A percentile compares a stretch with the other conserved stretches of the same genome.
Conservation (phyloP, 2,329 filamentous ascomycete species). For the Colletotrichum sp. region DNA sequence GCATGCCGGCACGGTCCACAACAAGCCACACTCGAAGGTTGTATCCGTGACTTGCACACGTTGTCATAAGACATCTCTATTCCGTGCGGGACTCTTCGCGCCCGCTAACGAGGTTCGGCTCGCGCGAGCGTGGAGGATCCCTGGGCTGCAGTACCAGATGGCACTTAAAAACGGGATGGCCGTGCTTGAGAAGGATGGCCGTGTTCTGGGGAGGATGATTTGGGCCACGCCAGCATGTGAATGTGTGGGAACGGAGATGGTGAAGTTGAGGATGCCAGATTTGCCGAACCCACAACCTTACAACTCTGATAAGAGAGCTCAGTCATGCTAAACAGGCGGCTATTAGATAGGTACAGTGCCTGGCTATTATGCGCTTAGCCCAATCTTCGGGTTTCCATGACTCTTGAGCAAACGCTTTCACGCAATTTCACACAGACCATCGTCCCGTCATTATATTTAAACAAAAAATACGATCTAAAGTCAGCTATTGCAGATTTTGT, state of each 20-base stretch:
- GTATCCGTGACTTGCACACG: neutral
- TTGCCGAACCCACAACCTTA: neutral
- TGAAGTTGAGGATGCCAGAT: constrained; percentile 22
- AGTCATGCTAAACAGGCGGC: too few relatives aligned
- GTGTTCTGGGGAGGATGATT: neutral
- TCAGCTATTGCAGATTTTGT: too few relatives aligned
- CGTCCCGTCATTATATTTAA: too few relatives aligned
- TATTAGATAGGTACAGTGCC: too few relatives aligned
- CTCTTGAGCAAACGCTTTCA: too few relatives aligned
- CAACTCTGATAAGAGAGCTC: neutral
- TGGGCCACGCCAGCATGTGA: constrained; percentile 22
- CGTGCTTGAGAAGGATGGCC: neutral
- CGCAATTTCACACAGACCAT: too few relatives aligned
- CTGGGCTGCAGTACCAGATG: neutral
- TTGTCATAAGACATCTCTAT: neutral
- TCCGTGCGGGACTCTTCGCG: neutral
- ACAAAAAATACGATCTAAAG: too few relatives aligned
- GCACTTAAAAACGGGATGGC: neutral
- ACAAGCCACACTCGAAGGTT: neutral
- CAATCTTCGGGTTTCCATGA: too few relatives aligned
- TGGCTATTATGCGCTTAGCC: too few relatives aligned
- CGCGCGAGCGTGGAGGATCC: neutral
- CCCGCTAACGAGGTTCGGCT: neutral
- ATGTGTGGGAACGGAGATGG: constrained; percentile 21
- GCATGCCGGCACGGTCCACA: neutral